Evolutionary conservation across 495 filamentous ascomycete species (phyloP).

Genomic region (Aspergillus leporis): DNA sequence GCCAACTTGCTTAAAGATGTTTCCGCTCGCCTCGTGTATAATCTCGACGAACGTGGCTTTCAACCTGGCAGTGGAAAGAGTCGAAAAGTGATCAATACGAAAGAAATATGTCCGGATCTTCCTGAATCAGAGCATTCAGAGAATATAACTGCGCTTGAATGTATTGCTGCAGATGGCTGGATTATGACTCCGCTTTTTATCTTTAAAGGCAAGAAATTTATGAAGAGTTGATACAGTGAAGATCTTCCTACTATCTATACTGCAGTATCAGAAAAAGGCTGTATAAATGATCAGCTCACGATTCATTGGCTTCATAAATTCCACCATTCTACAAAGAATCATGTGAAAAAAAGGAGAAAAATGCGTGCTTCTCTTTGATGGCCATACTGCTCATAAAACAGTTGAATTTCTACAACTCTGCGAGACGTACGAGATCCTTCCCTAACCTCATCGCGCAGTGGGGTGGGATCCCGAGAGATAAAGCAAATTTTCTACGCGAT

Average conservation of each 20-base stretch:
- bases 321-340: not conserved
- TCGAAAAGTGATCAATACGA: not conserved
- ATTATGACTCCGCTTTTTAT: conserved; percentile 9
- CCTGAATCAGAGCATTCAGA: not conserved
- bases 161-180: not conserved
- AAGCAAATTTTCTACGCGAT: conserved; percentile 2
- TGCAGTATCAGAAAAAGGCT: not conserved
- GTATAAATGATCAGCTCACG: not conserved
- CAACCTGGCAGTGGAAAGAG: not conserved
- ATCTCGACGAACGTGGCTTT: conserved; percentile 4
- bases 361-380: conserved; percentile 1
- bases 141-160: conserved; percentile 8
- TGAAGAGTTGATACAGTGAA: not conserved
- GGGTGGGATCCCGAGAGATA: conserved; percentile 2
- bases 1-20: not conserved
- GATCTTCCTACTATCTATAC: not conserved
- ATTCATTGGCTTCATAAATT: conserved; percentile 4
- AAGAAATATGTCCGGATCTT: conserved; percentile 1
- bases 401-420: conserved; percentile 8
- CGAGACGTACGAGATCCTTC: not conserved
- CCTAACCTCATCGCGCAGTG: too few relatives aligned
- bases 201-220: conserved; percentile 7
- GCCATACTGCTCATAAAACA: conserved; percentile 6
- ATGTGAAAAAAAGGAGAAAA: conserved; percentile 9
- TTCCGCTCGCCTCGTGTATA: not conserved